These are phyloP conservation scores for Chionographis japonica DNA, from an alignment of 106 monocot species.

Conservation along the genomic window DNA sequence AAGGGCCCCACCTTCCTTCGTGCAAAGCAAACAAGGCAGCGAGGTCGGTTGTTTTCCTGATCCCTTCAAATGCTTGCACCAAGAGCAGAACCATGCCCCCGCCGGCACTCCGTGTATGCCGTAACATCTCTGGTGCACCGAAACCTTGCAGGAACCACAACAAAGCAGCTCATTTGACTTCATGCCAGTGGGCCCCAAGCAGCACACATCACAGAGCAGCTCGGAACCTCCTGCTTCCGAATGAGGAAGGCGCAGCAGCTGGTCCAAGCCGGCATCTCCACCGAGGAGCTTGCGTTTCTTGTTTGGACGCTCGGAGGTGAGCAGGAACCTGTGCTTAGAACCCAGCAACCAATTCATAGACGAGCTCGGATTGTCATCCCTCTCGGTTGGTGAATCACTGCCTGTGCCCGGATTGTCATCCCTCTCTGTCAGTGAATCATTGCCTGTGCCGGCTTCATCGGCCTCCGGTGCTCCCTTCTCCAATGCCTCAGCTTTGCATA, in stretches of 20 bases:
- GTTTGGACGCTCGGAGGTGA: constrained; percentile 66
- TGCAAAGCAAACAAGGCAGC: constrained; percentile 65
- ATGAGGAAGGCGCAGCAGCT: constrained; percentile 53
- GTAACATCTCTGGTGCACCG: constrained; percentile 83
- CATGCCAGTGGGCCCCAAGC: constrained; percentile 20
- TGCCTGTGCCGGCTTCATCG: background rate
- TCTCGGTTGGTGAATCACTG: constrained; percentile 8
- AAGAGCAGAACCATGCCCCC: constrained; percentile 57
- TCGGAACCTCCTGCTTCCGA: constrained; percentile 6
- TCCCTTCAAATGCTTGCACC: constrained; percentile 45
- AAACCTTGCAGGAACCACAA: constrained; percentile 62
- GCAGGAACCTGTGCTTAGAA: constrained; percentile 48
- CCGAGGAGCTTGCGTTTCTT: constrained; percentile 83
- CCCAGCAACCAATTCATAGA: constrained; percentile 78
- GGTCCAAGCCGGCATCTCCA: constrained; percentile 64
- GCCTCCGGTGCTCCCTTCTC: constrained; percentile 13
- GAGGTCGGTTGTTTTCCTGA: background rate
- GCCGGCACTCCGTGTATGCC: constrained; percentile 35
- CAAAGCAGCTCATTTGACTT: constrained; percentile 36
- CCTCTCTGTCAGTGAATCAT: constrained; percentile 11
- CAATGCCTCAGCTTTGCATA: background rate
- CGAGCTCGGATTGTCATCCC: constrained; percentile 3
- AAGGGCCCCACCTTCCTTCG: constrained; percentile 72
- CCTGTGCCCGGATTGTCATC: background rate
- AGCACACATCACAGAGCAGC: constrained; percentile 64